phyloP scores from a whole-genome alignment of 2,329 filamentous ascomycete species.

The Diaporthe vexans region DNA sequence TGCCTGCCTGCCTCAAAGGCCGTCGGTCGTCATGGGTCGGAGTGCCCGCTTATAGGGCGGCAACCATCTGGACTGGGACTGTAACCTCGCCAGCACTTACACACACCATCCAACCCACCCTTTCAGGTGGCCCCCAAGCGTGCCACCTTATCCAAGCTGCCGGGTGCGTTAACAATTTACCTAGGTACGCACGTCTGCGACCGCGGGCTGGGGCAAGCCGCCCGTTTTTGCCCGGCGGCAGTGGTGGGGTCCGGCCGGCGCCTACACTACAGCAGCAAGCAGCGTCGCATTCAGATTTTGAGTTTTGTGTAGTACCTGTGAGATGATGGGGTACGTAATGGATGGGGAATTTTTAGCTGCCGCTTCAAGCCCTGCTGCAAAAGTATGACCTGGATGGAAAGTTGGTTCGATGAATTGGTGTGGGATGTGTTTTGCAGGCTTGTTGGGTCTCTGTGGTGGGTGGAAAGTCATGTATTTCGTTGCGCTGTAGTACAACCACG shows the following conservation, averaged over 20 bases:
- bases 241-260: slow-evolving; percentile 5
- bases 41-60: neutral
- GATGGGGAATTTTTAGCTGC: neutral
- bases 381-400: neutral
- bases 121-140: neutral
- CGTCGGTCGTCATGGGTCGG: neutral
- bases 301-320: neutral
- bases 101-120: neutral
- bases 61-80: neutral
- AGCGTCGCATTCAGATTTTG: slow-evolving; percentile 15
- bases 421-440: too few species aligned
- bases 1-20: neutral
- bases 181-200: neutral
- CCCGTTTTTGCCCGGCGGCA: slow-evolving; percentile 10
- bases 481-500: too few species aligned
- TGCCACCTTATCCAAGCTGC: slow-evolving; percentile 10
- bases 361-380: neutral
- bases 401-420: neutral
- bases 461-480: too few species aligned
- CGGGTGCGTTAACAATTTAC: neutral
- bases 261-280: neutral
- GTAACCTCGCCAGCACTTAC: slow-evolving; percentile 17
- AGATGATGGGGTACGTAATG: neutral
- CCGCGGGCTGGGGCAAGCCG: neutral
- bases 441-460: too few species aligned